Percentiles rank a stretch among this genome's conserved stretches.
These are phyloP conservation scores for Lenwebbia sp. DNA, from an alignment of 345 rosid genomes.

Conservation along the genomic window DNA sequence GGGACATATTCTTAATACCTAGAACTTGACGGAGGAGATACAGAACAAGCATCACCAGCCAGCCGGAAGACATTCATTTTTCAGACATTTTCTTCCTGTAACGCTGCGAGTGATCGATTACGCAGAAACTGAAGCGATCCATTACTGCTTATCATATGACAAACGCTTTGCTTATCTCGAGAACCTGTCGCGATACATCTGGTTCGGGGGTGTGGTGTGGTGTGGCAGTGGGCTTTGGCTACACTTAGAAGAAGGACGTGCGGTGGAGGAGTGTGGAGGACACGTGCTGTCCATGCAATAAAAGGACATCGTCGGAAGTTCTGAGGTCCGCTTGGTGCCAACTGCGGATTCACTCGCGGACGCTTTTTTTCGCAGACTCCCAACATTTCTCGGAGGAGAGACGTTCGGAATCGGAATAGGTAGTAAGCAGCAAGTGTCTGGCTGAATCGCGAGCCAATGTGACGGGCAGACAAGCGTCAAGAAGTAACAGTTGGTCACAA, in stretches of 20 bases:
- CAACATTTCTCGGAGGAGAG: not conserved
- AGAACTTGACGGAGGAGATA: not conserved
- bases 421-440: too few relatives aligned
- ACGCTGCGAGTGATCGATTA: not conserved
- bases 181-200: not conserved
- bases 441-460: too few relatives aligned
- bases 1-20: not conserved
- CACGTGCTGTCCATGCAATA: not conserved
- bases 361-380: not conserved
- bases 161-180: not conserved
- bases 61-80: not conserved
- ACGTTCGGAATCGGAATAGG: not conserved
- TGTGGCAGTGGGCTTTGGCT: not conserved
- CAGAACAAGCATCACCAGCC: not conserved
- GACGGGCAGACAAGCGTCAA: too few relatives aligned
- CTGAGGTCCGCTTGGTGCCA: not conserved
- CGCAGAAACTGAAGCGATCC: not conserved
- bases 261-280: not conserved
- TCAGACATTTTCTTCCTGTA: not conserved
- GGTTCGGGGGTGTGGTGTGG: not conserved
- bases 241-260: not conserved
- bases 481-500: too few relatives aligned
- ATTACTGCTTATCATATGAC: not conserved
- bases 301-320: not conserved
- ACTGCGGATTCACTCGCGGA: not conserved